Evolutionary conservation across 371 early-diverging fungal species (phyloP).

Genomic region (Saksenaea oblongispora): DNA sequence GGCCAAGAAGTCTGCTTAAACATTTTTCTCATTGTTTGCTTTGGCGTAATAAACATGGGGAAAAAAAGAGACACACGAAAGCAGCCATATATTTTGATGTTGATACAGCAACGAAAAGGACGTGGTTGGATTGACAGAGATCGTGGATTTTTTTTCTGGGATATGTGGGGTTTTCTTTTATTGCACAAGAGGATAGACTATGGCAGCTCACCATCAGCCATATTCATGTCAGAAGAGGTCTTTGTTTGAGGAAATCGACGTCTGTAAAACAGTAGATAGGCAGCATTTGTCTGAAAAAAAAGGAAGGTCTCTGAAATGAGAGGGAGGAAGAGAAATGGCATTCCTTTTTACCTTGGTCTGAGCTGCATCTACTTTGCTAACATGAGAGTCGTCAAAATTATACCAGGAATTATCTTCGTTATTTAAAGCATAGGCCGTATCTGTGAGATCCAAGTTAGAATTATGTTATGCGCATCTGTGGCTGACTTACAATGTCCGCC

Average conservation of each 20-base stretch:
- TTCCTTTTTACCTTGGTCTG: constrained; percentile 38
- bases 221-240: not conserved
- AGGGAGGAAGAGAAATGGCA: not conserved
- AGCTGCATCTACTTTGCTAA: constrained; percentile 49
- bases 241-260: constrained; percentile 29
- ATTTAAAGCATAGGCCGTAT: constrained; percentile 82
- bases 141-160: not conserved
- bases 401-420: constrained; percentile 66
- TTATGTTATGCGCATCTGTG: not conserved
- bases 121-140: not conserved
- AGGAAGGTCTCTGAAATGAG: not conserved
- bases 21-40: not conserved
- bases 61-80: not conserved
- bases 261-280: constrained; percentile 82
- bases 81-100: not conserved
- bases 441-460: constrained; percentile 19
- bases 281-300: constrained; percentile 54
- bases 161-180: not conserved
- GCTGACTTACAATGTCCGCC: constrained; percentile 51
- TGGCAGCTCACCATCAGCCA: not conserved
- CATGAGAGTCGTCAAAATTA: constrained; percentile 78
- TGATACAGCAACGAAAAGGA: not conserved
- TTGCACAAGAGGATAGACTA: not conserved
- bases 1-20: constrained; percentile 54
- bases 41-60: not conserved